Conservation (phyloP, 2,329 filamentous ascomycete species). For the Aspergillus ruber region DNA sequence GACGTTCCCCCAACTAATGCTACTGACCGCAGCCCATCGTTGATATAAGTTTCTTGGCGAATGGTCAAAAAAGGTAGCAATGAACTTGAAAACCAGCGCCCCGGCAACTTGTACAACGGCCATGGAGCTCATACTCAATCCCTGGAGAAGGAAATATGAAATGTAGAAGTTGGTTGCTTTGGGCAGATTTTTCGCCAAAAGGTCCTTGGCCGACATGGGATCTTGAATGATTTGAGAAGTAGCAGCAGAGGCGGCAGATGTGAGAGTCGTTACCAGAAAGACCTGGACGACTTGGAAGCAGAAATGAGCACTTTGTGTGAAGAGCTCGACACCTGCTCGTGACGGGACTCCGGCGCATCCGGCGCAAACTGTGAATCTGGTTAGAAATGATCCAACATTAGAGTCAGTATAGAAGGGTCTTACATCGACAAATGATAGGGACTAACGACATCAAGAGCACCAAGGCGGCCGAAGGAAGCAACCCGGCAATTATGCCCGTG, state of each 20-base stretch:
- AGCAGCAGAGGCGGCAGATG: conserved; percentile 71
- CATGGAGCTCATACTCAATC: conserved; percentile 66
- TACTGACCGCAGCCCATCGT: conserved; percentile 65
- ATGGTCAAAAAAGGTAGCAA: conserved; percentile 64
- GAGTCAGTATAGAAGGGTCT: conserved; percentile 21
- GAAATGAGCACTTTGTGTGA: conserved; percentile 87
- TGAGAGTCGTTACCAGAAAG: conserved; percentile 78
- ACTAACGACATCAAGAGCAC: conserved; percentile 82
- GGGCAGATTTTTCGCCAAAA: conserved; percentile 71
- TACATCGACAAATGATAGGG: conserved; percentile 71
- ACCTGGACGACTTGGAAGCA: conserved; percentile 68
- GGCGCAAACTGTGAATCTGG: conserved; percentile 55
- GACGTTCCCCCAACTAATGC: conserved; percentile 78
- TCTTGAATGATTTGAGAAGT: conserved; percentile 58
- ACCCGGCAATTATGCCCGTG: conserved; percentile 73
- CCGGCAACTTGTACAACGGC: conserved; percentile 67
- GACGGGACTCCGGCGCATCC: conserved; percentile 76
- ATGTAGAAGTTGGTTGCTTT: conserved; percentile 92
- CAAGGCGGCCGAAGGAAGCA: conserved; percentile 72
- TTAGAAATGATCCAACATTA: not conserved
- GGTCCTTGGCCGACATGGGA: conserved; percentile 56
- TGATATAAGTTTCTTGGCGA: conserved; percentile 69
- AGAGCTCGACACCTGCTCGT: conserved; percentile 71
- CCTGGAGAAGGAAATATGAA: conserved; percentile 89
- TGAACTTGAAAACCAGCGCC: conserved; percentile 63